Conservation (phyloP, 2,329 filamentous ascomycete genomes). For the Tolypocladium tropicale region DNA sequence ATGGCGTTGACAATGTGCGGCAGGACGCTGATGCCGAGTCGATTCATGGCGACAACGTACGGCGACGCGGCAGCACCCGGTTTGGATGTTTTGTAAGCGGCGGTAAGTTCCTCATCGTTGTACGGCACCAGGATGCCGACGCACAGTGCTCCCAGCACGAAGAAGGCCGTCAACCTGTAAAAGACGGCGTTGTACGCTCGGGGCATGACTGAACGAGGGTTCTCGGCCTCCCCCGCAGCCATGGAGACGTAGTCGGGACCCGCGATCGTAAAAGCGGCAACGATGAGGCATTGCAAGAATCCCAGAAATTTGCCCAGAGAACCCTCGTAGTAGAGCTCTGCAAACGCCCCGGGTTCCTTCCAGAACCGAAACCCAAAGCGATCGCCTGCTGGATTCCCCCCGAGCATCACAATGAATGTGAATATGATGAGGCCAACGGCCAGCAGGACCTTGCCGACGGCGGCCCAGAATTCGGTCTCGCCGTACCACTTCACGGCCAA, state of each 20-base stretch:
- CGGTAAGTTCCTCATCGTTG: conserved; percentile 50
- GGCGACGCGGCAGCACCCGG: conserved; percentile 61
- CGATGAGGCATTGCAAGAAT: conserved; percentile 65
- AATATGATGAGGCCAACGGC: conserved; percentile 63
- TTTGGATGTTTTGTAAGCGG: conserved; percentile 45
- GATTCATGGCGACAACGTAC: conserved; percentile 58
- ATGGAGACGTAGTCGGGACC: conserved; percentile 60
- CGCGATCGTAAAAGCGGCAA: conserved; percentile 57
- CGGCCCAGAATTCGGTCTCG: conserved; percentile 67
- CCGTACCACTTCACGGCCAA: conserved; percentile 67
- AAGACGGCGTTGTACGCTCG: conserved; percentile 71
- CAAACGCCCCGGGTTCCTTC: conserved; percentile 60
- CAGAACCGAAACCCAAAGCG: conserved; percentile 62
- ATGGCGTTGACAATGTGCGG: conserved; percentile 66
- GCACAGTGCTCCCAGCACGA: conserved; percentile 61
- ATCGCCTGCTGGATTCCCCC: conserved; percentile 65
- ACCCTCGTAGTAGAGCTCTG: conserved; percentile 52
- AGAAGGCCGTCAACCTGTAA: conserved; percentile 66
- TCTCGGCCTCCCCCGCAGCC: conserved; percentile 62
- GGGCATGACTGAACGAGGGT: conserved; percentile 59
- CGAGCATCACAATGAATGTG: conserved; percentile 76
- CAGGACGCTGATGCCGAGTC: conserved; percentile 50
- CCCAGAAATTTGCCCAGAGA: conserved; percentile 63
- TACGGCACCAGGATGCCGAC: conserved; percentile 65
- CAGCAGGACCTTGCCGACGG: conserved; percentile 61